These are phyloP conservation scores for Oryza officinalis DNA, from an alignment of 176 grass and related monocot species.

Conservation along the genomic window DNA sequence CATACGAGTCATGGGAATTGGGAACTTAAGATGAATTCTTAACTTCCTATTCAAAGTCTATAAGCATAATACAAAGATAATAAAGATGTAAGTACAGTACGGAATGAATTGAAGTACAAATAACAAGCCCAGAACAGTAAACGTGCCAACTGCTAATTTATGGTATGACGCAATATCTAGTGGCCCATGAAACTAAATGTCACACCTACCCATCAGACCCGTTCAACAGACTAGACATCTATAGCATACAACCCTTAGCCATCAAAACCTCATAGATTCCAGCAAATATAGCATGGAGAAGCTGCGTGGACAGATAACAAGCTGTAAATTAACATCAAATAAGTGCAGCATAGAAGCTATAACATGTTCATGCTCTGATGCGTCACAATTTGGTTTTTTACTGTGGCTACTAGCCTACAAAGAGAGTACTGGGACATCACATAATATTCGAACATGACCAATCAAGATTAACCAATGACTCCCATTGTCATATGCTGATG, in stretches of 20 bases:
- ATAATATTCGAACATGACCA: not conserved
- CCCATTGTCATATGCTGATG: not conserved
- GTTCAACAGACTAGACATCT: not conserved
- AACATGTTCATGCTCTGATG: not conserved
- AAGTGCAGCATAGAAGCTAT: not conserved
- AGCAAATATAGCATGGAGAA: not conserved
- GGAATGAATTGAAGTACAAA: not conserved
- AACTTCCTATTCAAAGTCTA: not conserved
- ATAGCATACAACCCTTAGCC: not conserved
- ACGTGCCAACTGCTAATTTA: not conserved
- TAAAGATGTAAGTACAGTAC: not conserved
- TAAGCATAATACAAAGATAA: not conserved
- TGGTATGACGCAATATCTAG: not conserved
- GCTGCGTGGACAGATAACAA: not conserved
- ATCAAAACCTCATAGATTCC: not conserved
- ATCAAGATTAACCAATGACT: not conserved
- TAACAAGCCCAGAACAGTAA: not conserved
- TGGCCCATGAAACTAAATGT: not conserved
- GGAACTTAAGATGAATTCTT: not conserved
- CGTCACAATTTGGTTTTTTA: not conserved
- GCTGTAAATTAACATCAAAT: not conserved
- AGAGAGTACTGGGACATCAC: not conserved
- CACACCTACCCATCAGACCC: not conserved
- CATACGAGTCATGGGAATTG: not conserved
- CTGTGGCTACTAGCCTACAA: too few species aligned